These are phyloP conservation scores for Capsicum rhomboideum DNA, from an alignment of 257 asterid species.

Conservation along the genomic window DNA sequence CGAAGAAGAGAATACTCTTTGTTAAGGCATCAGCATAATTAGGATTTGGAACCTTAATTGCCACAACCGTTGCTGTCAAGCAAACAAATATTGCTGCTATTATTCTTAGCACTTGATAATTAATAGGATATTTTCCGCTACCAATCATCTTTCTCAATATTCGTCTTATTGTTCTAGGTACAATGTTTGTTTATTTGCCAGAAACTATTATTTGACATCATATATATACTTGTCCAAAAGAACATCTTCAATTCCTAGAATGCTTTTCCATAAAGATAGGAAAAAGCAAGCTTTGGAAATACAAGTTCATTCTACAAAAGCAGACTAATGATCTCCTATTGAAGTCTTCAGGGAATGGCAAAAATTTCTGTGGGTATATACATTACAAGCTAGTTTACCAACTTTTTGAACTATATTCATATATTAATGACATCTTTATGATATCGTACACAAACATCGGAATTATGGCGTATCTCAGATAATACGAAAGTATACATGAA, in stretches of 20 bases:
- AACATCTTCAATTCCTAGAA: neutral
- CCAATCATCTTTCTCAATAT: neutral
- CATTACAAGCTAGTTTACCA: neutral
- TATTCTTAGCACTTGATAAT: neutral
- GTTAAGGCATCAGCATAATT: constrained; percentile 65
- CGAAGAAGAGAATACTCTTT: constrained; percentile 71
- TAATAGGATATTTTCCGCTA: neutral
- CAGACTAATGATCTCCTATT: neutral
- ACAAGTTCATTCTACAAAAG: neutral
- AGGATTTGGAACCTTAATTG: neutral
- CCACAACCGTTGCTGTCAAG: neutral
- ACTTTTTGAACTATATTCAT: neutral
- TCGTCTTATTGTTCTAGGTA: neutral
- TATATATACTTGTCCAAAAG: neutral
- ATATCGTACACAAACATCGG: neutral
- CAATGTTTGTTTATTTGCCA: neutral
- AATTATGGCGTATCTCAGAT: neutral
- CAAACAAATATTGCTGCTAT: neutral
- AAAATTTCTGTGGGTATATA: neutral
- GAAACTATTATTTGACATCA: neutral
- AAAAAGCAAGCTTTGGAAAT: neutral
- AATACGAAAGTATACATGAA: neutral
- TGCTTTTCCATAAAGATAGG: neutral
- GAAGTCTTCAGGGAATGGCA: neutral
- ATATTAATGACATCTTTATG: neutral